Evolutionary conservation across 2,329 filamentous ascomycete genomes (phyloP), one percentile per base, ranked within the genome.

Genomic region (Cladosporium oxysporum): DNA sequence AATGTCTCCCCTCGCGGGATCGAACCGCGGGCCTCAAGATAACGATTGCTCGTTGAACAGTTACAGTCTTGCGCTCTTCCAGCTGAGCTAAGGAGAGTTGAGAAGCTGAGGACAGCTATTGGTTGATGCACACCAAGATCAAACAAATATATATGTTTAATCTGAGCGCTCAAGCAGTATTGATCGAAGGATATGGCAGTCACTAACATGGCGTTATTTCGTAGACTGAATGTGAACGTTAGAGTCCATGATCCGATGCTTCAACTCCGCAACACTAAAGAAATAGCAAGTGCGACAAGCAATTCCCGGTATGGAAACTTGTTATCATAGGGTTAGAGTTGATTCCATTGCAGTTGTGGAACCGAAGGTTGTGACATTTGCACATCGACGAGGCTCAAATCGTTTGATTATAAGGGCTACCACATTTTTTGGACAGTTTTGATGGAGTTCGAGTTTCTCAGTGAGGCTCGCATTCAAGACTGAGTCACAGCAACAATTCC

Each of bases 81-180:
- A 61, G 41, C 58, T 61, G 58, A 61, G 58, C 58, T 61, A 61
- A 61, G 58, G 58, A 61, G 58, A 61, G 58, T 61, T 5, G 29
- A 35, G 21, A 31, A 61, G 44, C 41, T 16, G 44, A 11, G 41
- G 8, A 21, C 41, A 44, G 41, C 18, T 44, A 8, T 10, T 44
- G 18, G 18, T 21, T 44, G 18, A 44, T 44, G 41, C n/a, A 4
- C 3, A 8, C 1, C 31, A 33, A 33, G 1, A 3, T 2, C 1
- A 2, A 3, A 0, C 3, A 8, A 33, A 12, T 33, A 33, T 33
- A 33, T 33, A 33, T 11, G 31, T 3, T 33, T 2, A 1, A 12
- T 2, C 3, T 26, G 1, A 12, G 1, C 3, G 10, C 8, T 33
- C 10, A 11, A 3, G 8, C 14, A 16, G 3, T 37, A 8, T 5